These are phyloP conservation scores for Aureobasidium sp. DNA, from an alignment of 2,329 filamentous ascomycete species.

Conservation along the genomic window DNA sequence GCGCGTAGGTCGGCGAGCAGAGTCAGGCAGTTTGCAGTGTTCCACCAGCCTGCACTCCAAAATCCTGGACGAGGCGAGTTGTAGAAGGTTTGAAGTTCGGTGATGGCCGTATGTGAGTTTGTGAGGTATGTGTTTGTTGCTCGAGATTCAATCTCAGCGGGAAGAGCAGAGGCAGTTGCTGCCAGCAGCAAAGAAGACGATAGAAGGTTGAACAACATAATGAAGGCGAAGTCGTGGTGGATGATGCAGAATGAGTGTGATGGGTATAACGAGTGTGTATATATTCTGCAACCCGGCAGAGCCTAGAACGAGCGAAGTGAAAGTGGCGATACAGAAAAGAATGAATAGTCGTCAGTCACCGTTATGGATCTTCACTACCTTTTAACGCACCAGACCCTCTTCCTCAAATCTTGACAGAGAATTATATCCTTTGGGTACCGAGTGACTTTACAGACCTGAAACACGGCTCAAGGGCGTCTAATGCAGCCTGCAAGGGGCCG, in stretches of 20 bases:
- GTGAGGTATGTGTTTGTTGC: slow-evolving; percentile 5
- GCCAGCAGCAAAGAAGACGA: slow-evolving; percentile 1
- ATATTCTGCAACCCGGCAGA: neutral
- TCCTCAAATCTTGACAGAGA: neutral
- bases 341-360: neutral
- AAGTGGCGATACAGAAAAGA: neutral
- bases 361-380: neutral
- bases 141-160: neutral
- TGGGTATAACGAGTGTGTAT: neutral
- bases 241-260: neutral
- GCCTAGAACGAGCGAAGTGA: neutral
- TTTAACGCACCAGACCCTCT: neutral
- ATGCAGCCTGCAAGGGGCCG: slow-evolving; percentile 2
- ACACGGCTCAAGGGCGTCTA: slow-evolving; percentile 1
- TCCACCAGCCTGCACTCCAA: slow-evolving; percentile 14
- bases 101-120: slow-evolving; percentile 10
- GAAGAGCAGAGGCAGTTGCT: slow-evolving; percentile 3
- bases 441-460: neutral
- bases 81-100: slow-evolving; percentile 11
- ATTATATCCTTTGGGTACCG: neutral
- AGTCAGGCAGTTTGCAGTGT: slow-evolving; percentile 12
- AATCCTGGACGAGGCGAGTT: slow-evolving; percentile 1
- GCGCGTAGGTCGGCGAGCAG: slow-evolving; percentile 13
- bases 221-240: neutral
- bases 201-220: neutral